Percentiles rank a stretch among this genome's conserved stretches.
These are phyloP conservation scores for Chaetomium cochliodes DNA, from an alignment of 495 filamentous ascomycete species.

Conservation along the genomic window DNA sequence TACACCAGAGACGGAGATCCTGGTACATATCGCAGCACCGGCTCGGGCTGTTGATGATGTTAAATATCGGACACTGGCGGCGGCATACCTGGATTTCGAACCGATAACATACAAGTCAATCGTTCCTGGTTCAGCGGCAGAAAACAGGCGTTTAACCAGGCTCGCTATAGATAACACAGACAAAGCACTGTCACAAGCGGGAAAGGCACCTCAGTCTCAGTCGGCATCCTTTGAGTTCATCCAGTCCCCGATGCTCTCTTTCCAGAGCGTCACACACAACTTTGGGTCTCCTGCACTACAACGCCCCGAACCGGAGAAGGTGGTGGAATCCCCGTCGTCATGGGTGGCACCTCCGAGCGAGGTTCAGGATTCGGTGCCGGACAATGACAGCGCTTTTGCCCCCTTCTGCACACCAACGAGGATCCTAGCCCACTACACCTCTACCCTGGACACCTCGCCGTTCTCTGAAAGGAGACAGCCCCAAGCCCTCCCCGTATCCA, in stretches of 20 bases:
- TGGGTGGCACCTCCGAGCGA: conserved; percentile 43
- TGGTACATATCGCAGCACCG: conserved; percentile 68
- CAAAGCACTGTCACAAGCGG: background rate
- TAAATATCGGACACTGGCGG: conserved; percentile 60
- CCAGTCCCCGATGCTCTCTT: conserved; percentile 43
- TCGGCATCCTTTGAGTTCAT: conserved; percentile 14
- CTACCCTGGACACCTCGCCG: conserved; percentile 29
- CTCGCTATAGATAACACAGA: background rate
- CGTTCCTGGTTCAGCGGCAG: background rate
- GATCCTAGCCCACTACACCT: conserved; percentile 44
- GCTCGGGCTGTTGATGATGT: conserved; percentile 60
- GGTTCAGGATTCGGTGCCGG: conserved; percentile 44
- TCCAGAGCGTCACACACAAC: conserved; percentile 48
- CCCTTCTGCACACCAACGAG: conserved; percentile 43
- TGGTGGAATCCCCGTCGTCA: conserved; percentile 26
- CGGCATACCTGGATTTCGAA: conserved; percentile 61
- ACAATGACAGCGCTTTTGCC: conserved; percentile 30
- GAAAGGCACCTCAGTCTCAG: background rate
- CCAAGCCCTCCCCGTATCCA: background rate
- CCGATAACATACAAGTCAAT: conserved; percentile 26
- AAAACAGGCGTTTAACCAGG: background rate
- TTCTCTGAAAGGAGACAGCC: background rate
- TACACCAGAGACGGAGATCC: conserved; percentile 53
- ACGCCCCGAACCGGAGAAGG: background rate
- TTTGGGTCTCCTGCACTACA: conserved; percentile 40